Evolutionary conservation across 1,284 basidiomycete genomes (phyloP).

Genomic region (Termitomyces sp.): DNA sequence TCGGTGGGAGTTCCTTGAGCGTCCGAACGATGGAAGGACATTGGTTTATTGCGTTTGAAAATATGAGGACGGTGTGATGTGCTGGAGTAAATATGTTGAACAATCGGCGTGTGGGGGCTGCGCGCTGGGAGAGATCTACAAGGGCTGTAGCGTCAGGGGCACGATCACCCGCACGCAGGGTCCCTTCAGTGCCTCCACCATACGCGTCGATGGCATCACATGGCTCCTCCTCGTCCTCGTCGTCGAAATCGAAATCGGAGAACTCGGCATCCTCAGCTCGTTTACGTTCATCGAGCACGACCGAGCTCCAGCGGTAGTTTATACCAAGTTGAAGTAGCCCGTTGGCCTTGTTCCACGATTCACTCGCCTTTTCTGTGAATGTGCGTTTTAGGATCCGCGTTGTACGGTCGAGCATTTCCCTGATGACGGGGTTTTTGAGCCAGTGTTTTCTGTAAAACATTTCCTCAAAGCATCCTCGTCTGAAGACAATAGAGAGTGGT

Average conservation of each 20-base stretch:
- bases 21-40: slow-evolving; percentile 3
- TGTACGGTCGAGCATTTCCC: slow-evolving; percentile 30
- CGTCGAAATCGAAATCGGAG: slow-evolving; percentile 22
- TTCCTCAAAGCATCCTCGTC: slow-evolving; percentile 28
- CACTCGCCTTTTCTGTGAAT: slow-evolving; percentile 18
- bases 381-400: slow-evolving; percentile 27
- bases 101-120: slow-evolving; percentile 18
- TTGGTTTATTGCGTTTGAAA: slow-evolving; percentile 21
- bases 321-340: slow-evolving; percentile 38
- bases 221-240: slow-evolving; percentile 18
- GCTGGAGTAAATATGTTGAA: slow-evolving; percentile 31
- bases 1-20: slow-evolving; percentile 8
- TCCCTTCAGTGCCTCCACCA: slow-evolving; percentile 24
- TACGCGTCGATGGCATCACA: slow-evolving; percentile 23
- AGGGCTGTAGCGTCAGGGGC: slow-evolving; percentile 41
- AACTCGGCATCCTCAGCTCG: slow-evolving; percentile 23
- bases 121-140: slow-evolving; percentile 15
- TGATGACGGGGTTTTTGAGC: slow-evolving; percentile 29
- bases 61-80: slow-evolving; percentile 33
- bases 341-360: slow-evolving; percentile 22
- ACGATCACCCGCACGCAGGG: slow-evolving; percentile 40
- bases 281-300: slow-evolving; percentile 38
- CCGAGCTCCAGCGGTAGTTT: slow-evolving; percentile 44
- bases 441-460: slow-evolving; percentile 28
- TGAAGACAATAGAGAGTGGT: slow-evolving; percentile 24